phyloP scores from a whole-genome alignment of 306 rosid genomes.

The Elaeagnus macrophylla region DNA sequence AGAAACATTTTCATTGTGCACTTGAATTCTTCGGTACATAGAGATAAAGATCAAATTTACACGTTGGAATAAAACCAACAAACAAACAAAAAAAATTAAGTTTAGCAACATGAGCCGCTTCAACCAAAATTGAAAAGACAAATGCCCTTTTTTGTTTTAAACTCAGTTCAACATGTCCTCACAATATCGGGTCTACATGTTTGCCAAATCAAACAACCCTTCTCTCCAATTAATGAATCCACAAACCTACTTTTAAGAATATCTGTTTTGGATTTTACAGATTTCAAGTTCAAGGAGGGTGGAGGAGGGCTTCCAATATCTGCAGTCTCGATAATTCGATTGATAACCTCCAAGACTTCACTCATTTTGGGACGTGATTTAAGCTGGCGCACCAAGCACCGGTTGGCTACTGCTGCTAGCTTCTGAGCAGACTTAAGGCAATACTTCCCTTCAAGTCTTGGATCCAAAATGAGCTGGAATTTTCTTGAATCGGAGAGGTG shows the following conservation, averaged over 20 bases:
- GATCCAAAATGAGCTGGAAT: conserved; percentile 39
- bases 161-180: conserved; percentile 20
- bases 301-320: conserved; percentile 29
- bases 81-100: background rate
- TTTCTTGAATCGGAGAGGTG: conserved; percentile 34
- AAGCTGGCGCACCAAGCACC: conserved; percentile 40
- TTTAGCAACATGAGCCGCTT: background rate
- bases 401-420: conserved; percentile 43
- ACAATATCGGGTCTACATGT: conserved; percentile 30
- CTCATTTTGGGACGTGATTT: conserved; percentile 48
- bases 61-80: background rate
- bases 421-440: conserved; percentile 39
- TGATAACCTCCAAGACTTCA: conserved; percentile 39
- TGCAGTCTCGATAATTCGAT: conserved; percentile 20
- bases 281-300: conserved; percentile 13
- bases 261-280: conserved; percentile 29
- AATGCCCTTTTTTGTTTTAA: background rate
- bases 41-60: background rate
- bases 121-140: background rate
- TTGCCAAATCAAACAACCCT: conserved; percentile 30
- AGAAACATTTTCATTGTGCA: background rate
- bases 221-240: conserved; percentile 39
- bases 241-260: conserved; percentile 23
- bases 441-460: conserved; percentile 45
- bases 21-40: background rate